Conservation (phyloP, 192 early-diverging fungal species). For the Coemansia sp. region DNA sequence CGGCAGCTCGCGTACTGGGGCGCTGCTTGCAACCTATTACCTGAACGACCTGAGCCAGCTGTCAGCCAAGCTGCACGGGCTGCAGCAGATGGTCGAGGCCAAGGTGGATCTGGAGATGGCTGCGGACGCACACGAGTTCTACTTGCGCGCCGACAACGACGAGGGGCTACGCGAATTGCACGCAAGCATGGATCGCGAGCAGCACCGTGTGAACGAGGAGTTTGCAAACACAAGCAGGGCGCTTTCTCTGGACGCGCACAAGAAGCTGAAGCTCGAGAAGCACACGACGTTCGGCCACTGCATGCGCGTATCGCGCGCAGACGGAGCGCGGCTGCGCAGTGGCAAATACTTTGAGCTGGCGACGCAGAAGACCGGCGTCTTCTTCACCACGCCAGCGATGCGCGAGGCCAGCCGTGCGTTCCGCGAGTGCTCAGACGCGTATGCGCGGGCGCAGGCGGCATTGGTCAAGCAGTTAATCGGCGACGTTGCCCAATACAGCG, state of each 20-base stretch:
- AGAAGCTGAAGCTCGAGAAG: constrained; percentile 91
- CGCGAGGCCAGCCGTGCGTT: constrained; percentile 65
- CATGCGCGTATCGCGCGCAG: constrained; percentile 74
- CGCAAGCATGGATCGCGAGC: constrained; percentile 58
- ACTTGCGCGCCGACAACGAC: constrained; percentile 87
- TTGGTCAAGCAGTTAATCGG: constrained; percentile 88
- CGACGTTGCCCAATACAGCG: constrained; percentile 84
- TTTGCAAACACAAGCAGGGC: constrained; percentile 60
- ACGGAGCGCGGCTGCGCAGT: constrained; percentile 69
- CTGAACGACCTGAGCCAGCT: constrained; percentile 57
- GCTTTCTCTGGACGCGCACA: constrained; percentile 77
- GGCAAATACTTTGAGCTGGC: constrained; percentile 79
- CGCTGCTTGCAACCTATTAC: constrained; percentile 59
- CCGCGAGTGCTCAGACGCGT: constrained; percentile 62
- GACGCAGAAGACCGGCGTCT: constrained; percentile 85
- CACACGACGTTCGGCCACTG: constrained; percentile 82
- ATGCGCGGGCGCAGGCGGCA: constrained; percentile 68
- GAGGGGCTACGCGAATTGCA: constrained; percentile 48
- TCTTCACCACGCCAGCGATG: constrained; percentile 81
- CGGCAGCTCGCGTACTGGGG: constrained; percentile 11
- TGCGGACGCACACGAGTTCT: constrained; percentile 78
- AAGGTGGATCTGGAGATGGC: constrained; percentile 86
- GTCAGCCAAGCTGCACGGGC: constrained; percentile 62
- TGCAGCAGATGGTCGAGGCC: constrained; percentile 85
- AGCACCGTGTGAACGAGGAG: constrained; percentile 63